Evolutionary conservation across 2,329 filamentous ascomycete genomes (phyloP).

Genomic region (Tolypocladium album): DNA sequence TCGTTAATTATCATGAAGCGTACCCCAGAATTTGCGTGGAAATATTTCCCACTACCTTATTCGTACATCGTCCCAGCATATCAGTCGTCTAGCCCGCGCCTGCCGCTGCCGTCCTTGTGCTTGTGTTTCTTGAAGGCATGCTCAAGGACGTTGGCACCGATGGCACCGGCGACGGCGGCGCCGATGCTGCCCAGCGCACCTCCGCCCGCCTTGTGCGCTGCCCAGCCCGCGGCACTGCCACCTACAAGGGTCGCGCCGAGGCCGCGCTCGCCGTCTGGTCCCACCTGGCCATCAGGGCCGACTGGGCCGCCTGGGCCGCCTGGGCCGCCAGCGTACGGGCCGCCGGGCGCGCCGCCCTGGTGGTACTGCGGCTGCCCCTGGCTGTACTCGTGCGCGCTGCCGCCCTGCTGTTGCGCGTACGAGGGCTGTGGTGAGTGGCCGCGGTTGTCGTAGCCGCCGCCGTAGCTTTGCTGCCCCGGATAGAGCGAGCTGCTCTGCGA

Average conservation of each 20-base stretch:
- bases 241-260: slow-evolving; percentile 43
- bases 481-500: not conserved
- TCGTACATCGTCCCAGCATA: no score
- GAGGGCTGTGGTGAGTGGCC: slow-evolving; percentile 5
- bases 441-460: slow-evolving; percentile 7
- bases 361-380: slow-evolving; percentile 16
- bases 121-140: slow-evolving; percentile 26
- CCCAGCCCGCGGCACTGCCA: slow-evolving; percentile 41
- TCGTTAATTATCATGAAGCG: not conserved
- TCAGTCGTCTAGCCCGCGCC: slow-evolving; percentile 7
- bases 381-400: slow-evolving; percentile 8
- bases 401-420: slow-evolving; percentile 2
- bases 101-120: slow-evolving; percentile 17
- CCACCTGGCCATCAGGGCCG: slow-evolving; percentile 13
- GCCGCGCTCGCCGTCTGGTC: slow-evolving; percentile 37
- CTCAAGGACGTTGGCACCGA: slow-evolving; percentile 43
- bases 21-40: not conserved
- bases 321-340: slow-evolving; percentile 7
- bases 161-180: slow-evolving; percentile 39
- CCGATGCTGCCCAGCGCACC: slow-evolving; percentile 39
- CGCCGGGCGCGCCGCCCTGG: slow-evolving; percentile 12
- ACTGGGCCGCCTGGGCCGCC: slow-evolving; percentile 12
- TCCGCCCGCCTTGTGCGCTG: slow-evolving; percentile 42
- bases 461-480: slow-evolving; percentile 6
- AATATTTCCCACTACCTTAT: no score